Evolutionary conservation across 2,329 filamentous ascomycete species (phyloP), one percentile per base, ranked within the genome.

Genomic region (Fusarium miscanthi): DNA sequence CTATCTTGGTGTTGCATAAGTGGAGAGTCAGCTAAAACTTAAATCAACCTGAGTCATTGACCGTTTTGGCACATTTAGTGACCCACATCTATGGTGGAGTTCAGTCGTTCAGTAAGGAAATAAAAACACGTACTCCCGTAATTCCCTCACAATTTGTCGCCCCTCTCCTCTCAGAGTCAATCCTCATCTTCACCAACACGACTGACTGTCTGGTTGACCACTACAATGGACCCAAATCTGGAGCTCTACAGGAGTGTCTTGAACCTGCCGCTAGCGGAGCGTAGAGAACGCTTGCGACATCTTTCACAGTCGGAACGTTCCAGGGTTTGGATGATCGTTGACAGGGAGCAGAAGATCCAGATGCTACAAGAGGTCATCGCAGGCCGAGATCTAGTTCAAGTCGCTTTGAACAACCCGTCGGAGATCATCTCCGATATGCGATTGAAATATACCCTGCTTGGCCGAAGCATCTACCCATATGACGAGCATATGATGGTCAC

Each of bases 331-430:
- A 14, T 9, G 9, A 63, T 66, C 17, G 35, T 62, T 14, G 14
- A 19, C 31, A 41, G 46, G 19, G 66, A 69, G 38, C 3, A 56
- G 1, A 5, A 41, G 10, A 53, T 33, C 48, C 25, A 69, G 63
- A 51, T 27, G 31, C 30, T 66, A 14, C 9, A 62, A 38, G 48
- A 66, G 13, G 9, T 21, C n/a, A 69, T 69, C 30, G 60, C 60
- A 57, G 65, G 68, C 31, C 61, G 53, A 23, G 61, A 71, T 43
- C 68, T 69, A 21, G 43, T 69, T 27, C 42, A 69, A 51, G 11
- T 62, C 23, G 48, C 68, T 48, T 62, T 69, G 12, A 33, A 27
- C 43, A 17, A 71, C 45, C 65, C 53, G 33, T 51, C 51, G 9
- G 30, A 61, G 43, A 64, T 62, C 31, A 68, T 40, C 38, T 2